Evolutionary conservation across 1,139 yeast species (phyloP), one percentile per base, ranked within the genome.

Genomic region (Wickerhamomyces sp.): DNA sequence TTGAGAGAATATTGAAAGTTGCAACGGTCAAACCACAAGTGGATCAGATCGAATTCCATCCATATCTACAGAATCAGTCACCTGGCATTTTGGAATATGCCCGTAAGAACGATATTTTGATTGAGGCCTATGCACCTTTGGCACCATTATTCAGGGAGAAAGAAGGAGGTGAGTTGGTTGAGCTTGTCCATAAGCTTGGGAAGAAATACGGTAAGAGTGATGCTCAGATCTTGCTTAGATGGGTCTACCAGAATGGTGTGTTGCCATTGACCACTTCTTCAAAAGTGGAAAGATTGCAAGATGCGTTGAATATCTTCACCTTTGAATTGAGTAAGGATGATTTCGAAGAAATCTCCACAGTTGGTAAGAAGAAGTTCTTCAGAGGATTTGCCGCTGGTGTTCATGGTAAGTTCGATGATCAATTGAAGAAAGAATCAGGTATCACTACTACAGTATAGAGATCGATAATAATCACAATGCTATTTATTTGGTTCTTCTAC

Each of bases 11-110:
- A 20, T 49, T 62, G 36, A 52, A 54, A 31, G 44, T 54, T 28
- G 53, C 62, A 28, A 29, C 26, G 5, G 45, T 53, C 35, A 61
- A 59, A 32, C 79, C 79, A 1, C 60, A 57, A 35, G 70, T 70
- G 20, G 67, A 72, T 48, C 80, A 75, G 49, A 72, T 74, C 40
- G 80, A 75, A 49, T 73, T 58, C 57, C 70, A 63, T 51, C 70
- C 78, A 1, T 71, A 70, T 47, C 58, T 73, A 45, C 78, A 72
- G 45, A 52, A 71, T 39, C 78, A 74, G 51, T 53, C 70, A 11
- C 64, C 67, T 4, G 70, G 66, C 0, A 62, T 74, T 28, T 57
- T 64, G 26, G 60, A 68, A n/a, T 72, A 54, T 46, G 57, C 68
- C 33, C 51, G 56, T 31, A 45, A 64, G 22, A 47, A 73, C 37